Percentiles rank a stretch among this genome's conserved stretches.
These are phyloP conservation scores for Trametes cinnabarina DNA, from an alignment of 768 basidiomycete species.

Conservation along the genomic window DNA sequence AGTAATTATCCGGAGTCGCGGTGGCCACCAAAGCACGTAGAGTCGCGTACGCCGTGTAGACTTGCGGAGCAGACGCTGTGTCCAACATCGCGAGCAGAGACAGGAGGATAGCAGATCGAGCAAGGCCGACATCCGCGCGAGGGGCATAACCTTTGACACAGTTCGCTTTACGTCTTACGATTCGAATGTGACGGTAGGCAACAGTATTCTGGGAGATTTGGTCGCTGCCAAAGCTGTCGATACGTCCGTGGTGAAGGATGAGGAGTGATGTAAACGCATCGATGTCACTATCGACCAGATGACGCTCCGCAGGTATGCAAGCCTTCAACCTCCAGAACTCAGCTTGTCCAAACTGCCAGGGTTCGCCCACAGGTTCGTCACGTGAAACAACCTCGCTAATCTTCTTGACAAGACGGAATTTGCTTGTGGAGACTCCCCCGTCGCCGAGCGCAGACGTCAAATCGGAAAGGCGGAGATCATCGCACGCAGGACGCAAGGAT, in stretches of 20 bases:
- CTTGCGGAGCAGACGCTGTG: slow-evolving; percentile 44
- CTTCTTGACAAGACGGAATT: slow-evolving; percentile 71
- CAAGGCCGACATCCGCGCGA: slow-evolving; percentile 13
- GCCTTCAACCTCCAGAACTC: slow-evolving; percentile 88
- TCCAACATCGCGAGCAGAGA: slow-evolving; percentile 60
- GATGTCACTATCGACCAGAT: slow-evolving; percentile 65
- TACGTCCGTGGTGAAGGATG: slow-evolving; percentile 52
- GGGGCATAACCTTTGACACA: neutral
- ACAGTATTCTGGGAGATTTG: slow-evolving; percentile 44
- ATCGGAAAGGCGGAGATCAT: slow-evolving; percentile 45
- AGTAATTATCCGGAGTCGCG: slow-evolving; percentile 30
- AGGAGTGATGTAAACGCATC: slow-evolving; percentile 72
- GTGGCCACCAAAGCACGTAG: slow-evolving; percentile 57
- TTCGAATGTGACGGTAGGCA: slow-evolving; percentile 36
- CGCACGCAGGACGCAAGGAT: slow-evolving; percentile 43
- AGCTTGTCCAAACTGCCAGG: slow-evolving; percentile 47
- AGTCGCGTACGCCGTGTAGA: slow-evolving; percentile 60
- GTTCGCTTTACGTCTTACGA: neutral
- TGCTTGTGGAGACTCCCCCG: slow-evolving; percentile 62
- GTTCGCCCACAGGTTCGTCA: slow-evolving; percentile 22
- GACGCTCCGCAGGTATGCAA: slow-evolving; percentile 55
- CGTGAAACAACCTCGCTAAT: slow-evolving; percentile 49
- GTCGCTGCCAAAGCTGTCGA: slow-evolving; percentile 56
- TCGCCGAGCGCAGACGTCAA: slow-evolving; percentile 59
- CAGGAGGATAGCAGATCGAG: slow-evolving; percentile 51